Conservation (phyloP, 768 basidiomycete genomes). For the Mycena filopes region DNA sequence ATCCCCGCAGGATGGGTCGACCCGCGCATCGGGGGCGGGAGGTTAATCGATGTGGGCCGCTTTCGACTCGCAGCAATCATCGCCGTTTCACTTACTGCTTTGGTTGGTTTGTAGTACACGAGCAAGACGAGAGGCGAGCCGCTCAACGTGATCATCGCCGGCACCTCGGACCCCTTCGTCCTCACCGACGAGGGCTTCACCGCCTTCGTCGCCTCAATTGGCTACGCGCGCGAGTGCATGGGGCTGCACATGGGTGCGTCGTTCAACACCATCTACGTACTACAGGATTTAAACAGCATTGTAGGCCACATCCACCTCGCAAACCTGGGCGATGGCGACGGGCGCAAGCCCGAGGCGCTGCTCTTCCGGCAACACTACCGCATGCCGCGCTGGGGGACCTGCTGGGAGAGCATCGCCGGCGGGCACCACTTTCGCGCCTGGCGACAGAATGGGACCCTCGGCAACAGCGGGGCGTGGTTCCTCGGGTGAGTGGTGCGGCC, state of each 20-base stretch:
- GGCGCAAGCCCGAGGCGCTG: conserved; percentile 72
- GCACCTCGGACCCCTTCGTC: conserved; percentile 80
- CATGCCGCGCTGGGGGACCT: conserved; percentile 82
- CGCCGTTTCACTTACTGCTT: too few species aligned
- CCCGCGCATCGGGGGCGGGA: conserved; percentile 78
- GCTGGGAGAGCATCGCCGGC: conserved; percentile 89
- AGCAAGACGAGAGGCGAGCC: conserved; percentile 79
- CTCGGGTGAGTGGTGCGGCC: conserved; percentile 64
- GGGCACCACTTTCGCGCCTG: conserved; percentile 92
- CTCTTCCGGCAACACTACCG: conserved; percentile 83
- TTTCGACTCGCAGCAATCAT: too few species aligned
- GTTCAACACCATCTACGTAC: neutral
- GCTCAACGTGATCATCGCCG: conserved; percentile 85
- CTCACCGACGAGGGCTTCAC: conserved; percentile 80
- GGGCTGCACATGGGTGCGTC: conserved; percentile 54
- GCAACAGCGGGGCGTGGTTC: conserved; percentile 85
- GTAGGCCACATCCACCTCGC: conserved; percentile 80
- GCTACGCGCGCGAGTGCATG: conserved; percentile 85
- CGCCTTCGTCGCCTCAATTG: conserved; percentile 77
- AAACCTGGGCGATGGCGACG: conserved; percentile 85
- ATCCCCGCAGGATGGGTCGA: conserved; percentile 60
- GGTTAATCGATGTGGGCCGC: conserved; percentile 85
- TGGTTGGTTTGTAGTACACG: conserved; percentile 74
- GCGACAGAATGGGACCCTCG: conserved; percentile 85
- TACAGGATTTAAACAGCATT: conserved; percentile 48